phyloP scores from a whole-genome alignment of 108 stramenopile genomes.

The Schizochytrium sp. region DNA sequence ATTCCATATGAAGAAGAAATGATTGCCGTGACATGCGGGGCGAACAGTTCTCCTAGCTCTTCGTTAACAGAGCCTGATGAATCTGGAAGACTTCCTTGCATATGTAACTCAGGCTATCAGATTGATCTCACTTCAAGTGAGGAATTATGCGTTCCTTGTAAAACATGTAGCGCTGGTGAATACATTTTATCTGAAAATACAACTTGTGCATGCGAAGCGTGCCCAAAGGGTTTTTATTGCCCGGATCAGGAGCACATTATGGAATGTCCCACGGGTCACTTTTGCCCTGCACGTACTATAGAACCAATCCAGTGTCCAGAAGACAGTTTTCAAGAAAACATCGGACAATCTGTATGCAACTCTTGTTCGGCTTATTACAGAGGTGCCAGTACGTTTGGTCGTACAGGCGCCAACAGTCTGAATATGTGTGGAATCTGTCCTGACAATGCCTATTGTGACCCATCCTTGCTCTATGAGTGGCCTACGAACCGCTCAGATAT shows the following conservation, averaged over 20 bases:
- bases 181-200: not conserved
- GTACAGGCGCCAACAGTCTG: not conserved
- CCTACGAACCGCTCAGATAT: not conserved
- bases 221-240: conserved; percentile 46
- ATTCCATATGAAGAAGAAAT: not conserved
- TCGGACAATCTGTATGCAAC: not conserved
- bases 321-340: not conserved
- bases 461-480: not conserved
- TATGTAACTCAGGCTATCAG: not conserved
- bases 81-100: not conserved
- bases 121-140: not conserved
- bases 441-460: not conserved
- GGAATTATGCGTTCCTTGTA: not conserved
- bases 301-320: not conserved
- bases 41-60: not conserved
- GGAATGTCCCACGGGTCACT: conserved; percentile 3
- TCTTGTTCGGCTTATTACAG: not conserved
- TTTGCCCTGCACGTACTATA: not conserved
- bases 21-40: not conserved
- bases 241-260: conserved; percentile 33
- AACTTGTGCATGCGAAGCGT: not conserved
- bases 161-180: not conserved
- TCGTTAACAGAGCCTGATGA: not conserved
- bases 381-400: conserved; percentile 4
- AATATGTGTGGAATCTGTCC: not conserved